phyloP scores from a whole-genome alignment of 139 green algal genomes.

The Chlamydomonas incerta region DNA sequence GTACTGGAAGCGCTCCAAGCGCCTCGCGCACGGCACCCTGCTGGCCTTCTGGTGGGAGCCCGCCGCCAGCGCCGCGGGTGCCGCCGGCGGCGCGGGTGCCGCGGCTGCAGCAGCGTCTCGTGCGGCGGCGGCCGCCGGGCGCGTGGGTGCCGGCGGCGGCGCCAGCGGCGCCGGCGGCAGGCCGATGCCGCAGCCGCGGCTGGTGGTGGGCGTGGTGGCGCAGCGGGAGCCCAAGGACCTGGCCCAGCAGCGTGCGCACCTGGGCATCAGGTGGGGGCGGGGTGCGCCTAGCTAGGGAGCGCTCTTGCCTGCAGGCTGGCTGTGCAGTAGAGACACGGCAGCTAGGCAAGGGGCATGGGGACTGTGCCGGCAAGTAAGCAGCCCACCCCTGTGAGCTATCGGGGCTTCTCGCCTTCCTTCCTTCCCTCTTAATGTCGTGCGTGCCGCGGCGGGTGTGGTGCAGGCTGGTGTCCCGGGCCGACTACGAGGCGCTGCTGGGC shows the following conservation, averaged over 20 bases:
- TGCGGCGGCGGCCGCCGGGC: neutral
- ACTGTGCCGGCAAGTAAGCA: too few species aligned
- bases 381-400: too few species aligned
- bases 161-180: neutral
- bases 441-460: too few species aligned
- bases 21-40: slow-evolving; percentile 65
- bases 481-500: slow-evolving; percentile 19
- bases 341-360: too few species aligned
- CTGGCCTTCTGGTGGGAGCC: slow-evolving; percentile 59
- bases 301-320: too few species aligned
- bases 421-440: too few species aligned
- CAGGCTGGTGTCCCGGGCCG: neutral
- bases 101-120: neutral
- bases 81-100: neutral
- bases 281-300: too few species aligned
- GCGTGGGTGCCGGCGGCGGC: neutral
- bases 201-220: slow-evolving; percentile 25
- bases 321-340: too few species aligned
- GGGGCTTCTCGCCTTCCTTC: too few species aligned
- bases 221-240: slow-evolving; percentile 32
- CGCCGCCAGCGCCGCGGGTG: too few species aligned
- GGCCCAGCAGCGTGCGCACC: neutral
- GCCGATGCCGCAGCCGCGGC: neutral
- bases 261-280: slow-evolving; percentile 21
- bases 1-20: slow-evolving; percentile 59